Conservation (phyloP, 257 asterid species). For the Knoxia roxburghii region DNA sequence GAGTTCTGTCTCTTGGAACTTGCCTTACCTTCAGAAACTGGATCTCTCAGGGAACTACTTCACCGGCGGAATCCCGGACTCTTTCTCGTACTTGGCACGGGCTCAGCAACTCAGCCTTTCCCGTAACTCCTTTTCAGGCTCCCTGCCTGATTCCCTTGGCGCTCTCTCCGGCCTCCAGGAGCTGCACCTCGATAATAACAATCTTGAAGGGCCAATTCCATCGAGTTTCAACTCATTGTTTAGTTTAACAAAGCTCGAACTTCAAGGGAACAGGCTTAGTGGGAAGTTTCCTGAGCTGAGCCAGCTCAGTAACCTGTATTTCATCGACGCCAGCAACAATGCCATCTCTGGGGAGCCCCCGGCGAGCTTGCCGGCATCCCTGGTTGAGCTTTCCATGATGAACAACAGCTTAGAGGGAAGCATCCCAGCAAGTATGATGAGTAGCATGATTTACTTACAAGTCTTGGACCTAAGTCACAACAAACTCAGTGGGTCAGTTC, state of each 20-base stretch:
- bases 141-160: slow-evolving; percentile 48
- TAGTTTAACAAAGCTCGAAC: slow-evolving; percentile 57
- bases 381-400: slow-evolving; percentile 44
- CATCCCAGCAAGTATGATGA: slow-evolving; percentile 36
- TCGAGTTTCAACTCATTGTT: slow-evolving; percentile 39
- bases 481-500: slow-evolving; percentile 51
- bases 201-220: slow-evolving; percentile 48
- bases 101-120: slow-evolving; percentile 50
- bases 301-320: slow-evolving; percentile 36
- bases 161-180: slow-evolving; percentile 44
- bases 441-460: slow-evolving; percentile 31
- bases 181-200: slow-evolving; percentile 52
- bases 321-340: slow-evolving; percentile 70
- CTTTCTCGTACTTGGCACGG: slow-evolving; percentile 39
- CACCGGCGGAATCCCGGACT: slow-evolving; percentile 49
- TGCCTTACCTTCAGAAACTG: slow-evolving; percentile 48
- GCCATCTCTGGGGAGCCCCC: slow-evolving; percentile 61
- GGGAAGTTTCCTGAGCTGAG: slow-evolving; percentile 55
- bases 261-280: slow-evolving; percentile 50
- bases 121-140: slow-evolving; percentile 48
- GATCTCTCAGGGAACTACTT: slow-evolving; percentile 56
- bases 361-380: slow-evolving; percentile 39
- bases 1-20: slow-evolving; percentile 39
- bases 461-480: slow-evolving; percentile 81
- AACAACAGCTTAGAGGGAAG: slow-evolving; percentile 51